These are phyloP conservation scores for Phytopythium vexans DNA, from an alignment of 352 stramenopile genomes.

Conservation along the genomic window DNA sequence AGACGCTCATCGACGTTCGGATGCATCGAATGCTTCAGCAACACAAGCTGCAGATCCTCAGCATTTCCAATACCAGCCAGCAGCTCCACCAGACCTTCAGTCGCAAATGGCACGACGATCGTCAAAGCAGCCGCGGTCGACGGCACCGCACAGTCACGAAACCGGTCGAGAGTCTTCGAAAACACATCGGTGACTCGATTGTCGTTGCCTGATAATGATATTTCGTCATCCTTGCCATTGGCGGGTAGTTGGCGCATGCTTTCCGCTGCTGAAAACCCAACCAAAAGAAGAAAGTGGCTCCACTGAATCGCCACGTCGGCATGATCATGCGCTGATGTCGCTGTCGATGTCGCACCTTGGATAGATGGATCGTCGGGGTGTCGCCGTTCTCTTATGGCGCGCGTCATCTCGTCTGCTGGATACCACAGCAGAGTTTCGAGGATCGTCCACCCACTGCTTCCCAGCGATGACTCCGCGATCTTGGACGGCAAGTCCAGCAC, in stretches of 20 bases:
- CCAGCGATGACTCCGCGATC: slow-evolving; percentile 1
- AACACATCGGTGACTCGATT: slow-evolving; percentile 16
- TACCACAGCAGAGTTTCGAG: slow-evolving; percentile 37
- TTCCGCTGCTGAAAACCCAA: slow-evolving; percentile 19
- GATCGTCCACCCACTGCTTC: neutral
- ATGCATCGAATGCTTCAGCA: slow-evolving; percentile 55
- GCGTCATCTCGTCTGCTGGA: slow-evolving; percentile 31
- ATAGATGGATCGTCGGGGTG: neutral
- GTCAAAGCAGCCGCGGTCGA: slow-evolving; percentile 1
- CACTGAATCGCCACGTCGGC: slow-evolving; percentile 23
- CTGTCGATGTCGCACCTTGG: slow-evolving; percentile 1
- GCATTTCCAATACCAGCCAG: slow-evolving; percentile 20
- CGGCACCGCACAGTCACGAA: slow-evolving; percentile 20
- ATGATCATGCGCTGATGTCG: neutral
- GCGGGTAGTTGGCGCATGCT: neutral
- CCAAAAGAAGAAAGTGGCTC: slow-evolving; percentile 35
- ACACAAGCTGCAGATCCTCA: slow-evolving; percentile 34
- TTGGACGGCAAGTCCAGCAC: slow-evolving; percentile 10
- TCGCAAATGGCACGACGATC: slow-evolving; percentile 20
- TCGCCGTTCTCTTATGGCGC: slow-evolving; percentile 34
- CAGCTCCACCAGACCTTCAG: slow-evolving; percentile 38
- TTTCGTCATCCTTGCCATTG: slow-evolving; percentile 1
- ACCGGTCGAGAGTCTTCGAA: slow-evolving; percentile 34
- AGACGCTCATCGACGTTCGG: slow-evolving; percentile 33
- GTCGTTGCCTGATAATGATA: slow-evolving; percentile 7